These are phyloP conservation scores for Phaffomyces antillensis DNA, from an alignment of 805 yeast genomes.

Conservation along the genomic window DNA sequence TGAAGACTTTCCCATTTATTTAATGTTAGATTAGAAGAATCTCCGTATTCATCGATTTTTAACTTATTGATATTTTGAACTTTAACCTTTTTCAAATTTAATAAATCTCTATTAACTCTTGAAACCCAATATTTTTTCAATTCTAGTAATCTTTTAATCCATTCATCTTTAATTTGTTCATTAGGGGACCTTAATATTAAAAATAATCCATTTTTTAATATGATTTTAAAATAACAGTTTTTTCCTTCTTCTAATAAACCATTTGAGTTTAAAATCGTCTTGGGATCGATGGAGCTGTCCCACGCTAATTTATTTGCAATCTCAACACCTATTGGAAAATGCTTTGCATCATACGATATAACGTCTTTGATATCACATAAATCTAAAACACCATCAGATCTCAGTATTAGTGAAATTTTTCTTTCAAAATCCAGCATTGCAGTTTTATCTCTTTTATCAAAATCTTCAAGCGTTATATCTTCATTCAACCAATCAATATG, in stretches of 20 bases:
- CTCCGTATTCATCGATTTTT: slow-evolving; percentile 48
- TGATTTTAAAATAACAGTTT: slow-evolving; percentile 49
- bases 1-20: slow-evolving; percentile 47
- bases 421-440: slow-evolving; percentile 67
- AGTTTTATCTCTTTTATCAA: slow-evolving; percentile 41
- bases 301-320: slow-evolving; percentile 27
- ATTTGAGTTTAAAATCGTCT: slow-evolving; percentile 6
- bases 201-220: slow-evolving; percentile 36
- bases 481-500: slow-evolving; percentile 60
- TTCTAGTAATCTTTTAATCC: slow-evolving; percentile 50
- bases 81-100: slow-evolving; percentile 30
- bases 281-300: slow-evolving; percentile 15
- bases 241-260: slow-evolving; percentile 10
- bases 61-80: slow-evolving; percentile 39
- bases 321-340: slow-evolving; percentile 22
- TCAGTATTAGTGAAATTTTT: slow-evolving; percentile 44
- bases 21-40: slow-evolving; percentile 37
- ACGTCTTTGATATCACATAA: slow-evolving; percentile 41
- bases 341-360: slow-evolving; percentile 23
- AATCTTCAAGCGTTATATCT: slow-evolving; percentile 29
- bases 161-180: slow-evolving; percentile 43
- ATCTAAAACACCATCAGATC: slow-evolving; percentile 58
- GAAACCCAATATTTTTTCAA: slow-evolving; percentile 54
- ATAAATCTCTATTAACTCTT: slow-evolving; percentile 35
- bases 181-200: slow-evolving; percentile 53